phyloP scores from a whole-genome alignment of 225 moss, liverwort and hornwort species.

The Pleurozium schreberi region DNA sequence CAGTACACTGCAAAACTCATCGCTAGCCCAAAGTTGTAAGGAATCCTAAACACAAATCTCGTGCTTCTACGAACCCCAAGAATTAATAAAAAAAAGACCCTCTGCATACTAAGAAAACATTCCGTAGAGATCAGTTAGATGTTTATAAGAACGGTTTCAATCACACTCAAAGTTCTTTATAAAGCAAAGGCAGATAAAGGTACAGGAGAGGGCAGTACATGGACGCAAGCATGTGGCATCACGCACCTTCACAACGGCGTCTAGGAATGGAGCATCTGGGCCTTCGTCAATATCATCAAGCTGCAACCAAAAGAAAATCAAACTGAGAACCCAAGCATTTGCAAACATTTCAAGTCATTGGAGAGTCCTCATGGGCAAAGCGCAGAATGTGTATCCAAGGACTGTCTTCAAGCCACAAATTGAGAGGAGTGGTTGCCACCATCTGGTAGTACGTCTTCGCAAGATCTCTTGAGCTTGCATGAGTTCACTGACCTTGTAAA shows the following conservation, averaged over 20 bases:
- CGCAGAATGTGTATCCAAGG: neutral
- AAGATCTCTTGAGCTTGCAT: neutral
- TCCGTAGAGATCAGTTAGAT: neutral
- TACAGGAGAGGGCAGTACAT: neutral
- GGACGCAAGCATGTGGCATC: neutral
- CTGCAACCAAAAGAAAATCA: conserved; percentile 19
- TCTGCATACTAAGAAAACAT: neutral
- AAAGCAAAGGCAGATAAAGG: neutral
- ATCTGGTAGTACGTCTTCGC: neutral
- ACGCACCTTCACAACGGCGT: conserved; percentile 96
- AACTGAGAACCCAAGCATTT: neutral
- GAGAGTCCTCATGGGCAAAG: neutral
- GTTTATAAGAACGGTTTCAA: neutral
- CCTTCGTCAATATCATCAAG: conserved; percentile 68
- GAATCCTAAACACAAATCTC: neutral
- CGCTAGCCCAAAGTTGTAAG: neutral
- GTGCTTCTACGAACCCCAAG: neutral
- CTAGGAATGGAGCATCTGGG: conserved; percentile 81
- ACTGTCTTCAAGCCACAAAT: neutral
- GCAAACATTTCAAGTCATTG: neutral
- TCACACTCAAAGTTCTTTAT: neutral
- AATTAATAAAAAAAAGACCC: neutral
- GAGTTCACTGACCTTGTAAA: conserved; percentile 31
- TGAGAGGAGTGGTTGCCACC: neutral
- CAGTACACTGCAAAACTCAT: neutral